Conservation (phyloP, 1,139 yeast species). For the Blastobotrys illinoisensis region DNA sequence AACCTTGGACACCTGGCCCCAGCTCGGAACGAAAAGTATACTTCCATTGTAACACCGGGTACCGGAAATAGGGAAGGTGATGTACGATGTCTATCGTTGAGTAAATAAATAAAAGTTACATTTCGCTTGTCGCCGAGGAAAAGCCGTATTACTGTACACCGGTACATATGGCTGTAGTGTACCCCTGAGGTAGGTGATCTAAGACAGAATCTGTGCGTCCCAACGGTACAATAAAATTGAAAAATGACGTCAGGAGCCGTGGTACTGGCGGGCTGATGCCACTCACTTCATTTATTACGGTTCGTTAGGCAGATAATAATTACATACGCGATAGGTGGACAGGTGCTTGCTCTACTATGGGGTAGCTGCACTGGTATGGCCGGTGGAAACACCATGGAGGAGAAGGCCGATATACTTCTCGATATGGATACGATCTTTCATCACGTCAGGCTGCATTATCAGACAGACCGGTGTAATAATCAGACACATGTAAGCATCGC, state of each 20-base stretch:
- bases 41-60: too few relatives aligned
- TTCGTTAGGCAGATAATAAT: too few relatives aligned
- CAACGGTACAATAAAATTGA: background rate
- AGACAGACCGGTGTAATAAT: background rate
- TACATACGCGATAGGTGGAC: too few relatives aligned
- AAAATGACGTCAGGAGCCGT: background rate
- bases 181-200: background rate
- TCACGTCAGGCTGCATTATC: background rate
- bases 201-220: background rate
- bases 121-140: background rate
- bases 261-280: background rate
- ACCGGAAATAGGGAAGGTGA: background rate
- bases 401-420: background rate
- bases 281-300: too few relatives aligned
- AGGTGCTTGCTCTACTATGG: too few relatives aligned
- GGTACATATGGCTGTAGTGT: background rate
- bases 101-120: too few relatives aligned
- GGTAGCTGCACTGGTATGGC: too few relatives aligned
- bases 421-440: background rate
- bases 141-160: too few relatives aligned
- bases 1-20: background rate
- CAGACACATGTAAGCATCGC: background rate
- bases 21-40: background rate
- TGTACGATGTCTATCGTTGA: too few relatives aligned
- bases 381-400: background rate